Percentiles rank a stretch among this genome's conserved stretches.
Evolutionary conservation across 495 filamentous ascomycete species (phyloP).

Genomic region (Patellaria atrata): DNA sequence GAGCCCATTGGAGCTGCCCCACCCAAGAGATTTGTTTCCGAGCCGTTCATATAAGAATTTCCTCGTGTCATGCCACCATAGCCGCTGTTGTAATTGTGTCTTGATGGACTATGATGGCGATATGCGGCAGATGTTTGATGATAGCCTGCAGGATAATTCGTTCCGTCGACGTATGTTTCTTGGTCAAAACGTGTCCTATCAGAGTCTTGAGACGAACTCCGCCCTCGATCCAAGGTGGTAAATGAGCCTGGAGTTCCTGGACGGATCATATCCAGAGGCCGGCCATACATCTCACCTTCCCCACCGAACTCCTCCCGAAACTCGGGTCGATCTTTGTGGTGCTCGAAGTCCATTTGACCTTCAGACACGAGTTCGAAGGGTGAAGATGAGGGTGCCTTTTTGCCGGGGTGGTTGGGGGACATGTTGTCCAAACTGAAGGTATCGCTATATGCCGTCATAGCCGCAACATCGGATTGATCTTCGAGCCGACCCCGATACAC

Average conservation of each 20-base stretch:
- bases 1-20: constrained; percentile 24
- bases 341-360: constrained; percentile 79
- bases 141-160: constrained; percentile 26
- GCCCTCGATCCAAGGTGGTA: constrained; percentile 9
- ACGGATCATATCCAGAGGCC: constrained; percentile 15
- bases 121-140: constrained; percentile 23
- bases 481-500: constrained; percentile 72
- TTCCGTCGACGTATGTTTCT: constrained; percentile 11
- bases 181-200: constrained; percentile 10
- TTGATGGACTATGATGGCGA: constrained; percentile 23
- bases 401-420: constrained; percentile 61
- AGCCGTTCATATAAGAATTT: not conserved
- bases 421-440: constrained; percentile 64
- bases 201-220: constrained; percentile 16
- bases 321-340: constrained; percentile 77
- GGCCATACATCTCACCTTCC: constrained; percentile 34
- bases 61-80: constrained; percentile 1
- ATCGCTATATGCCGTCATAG: constrained; percentile 38
- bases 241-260: constrained; percentile 22
- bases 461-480: constrained; percentile 31
- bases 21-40: constrained; percentile 14
- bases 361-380: constrained; percentile 86
- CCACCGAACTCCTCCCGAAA: constrained; percentile 81
- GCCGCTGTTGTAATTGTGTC: no score
- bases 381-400: constrained; percentile 32